phyloP scores from a whole-genome alignment of 108 stramenopile genomes.

The Skeletonema potamos region DNA sequence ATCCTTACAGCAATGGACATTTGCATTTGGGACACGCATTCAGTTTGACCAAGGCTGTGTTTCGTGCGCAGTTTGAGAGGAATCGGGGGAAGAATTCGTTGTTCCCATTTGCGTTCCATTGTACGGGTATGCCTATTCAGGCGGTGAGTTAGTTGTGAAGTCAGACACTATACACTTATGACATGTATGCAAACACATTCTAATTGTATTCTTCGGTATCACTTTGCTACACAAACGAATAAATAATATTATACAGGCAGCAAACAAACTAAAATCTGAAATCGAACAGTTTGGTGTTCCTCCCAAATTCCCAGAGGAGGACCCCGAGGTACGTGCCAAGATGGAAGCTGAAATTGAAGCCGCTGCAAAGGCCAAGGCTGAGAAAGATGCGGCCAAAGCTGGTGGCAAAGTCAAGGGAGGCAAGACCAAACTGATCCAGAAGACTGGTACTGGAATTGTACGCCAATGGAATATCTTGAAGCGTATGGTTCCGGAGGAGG shows the following conservation, averaged over 20 bases:
- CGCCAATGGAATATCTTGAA: constrained; percentile 94
- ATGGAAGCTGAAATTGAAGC: constrained; percentile 80
- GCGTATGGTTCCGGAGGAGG: constrained; percentile 80
- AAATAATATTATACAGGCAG: constrained; percentile 82
- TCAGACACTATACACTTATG: not conserved
- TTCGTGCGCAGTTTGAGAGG: constrained; percentile 91
- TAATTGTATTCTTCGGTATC: not conserved
- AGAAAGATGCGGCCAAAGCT: constrained; percentile 38
- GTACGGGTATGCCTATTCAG: constrained; percentile 99
- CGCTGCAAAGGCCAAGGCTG: constrained; percentile 61
- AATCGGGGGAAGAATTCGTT: constrained; percentile 93
- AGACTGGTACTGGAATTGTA: constrained; percentile 91
- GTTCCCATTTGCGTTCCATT: constrained; percentile 99
- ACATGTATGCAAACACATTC: not conserved
- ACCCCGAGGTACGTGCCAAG: constrained; percentile 80
- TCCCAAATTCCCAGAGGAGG: constrained; percentile 89
- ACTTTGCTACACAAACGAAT: not conserved
- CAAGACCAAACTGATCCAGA: constrained; percentile 88
- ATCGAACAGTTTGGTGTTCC: constrained; percentile 87
- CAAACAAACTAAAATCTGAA: constrained; percentile 96
- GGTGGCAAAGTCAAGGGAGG: constrained; percentile 88
- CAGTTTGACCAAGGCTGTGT: constrained; percentile 96
- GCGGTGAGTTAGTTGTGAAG: constrained; percentile 60
- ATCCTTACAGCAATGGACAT: constrained; percentile 98
- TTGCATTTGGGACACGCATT: constrained; percentile 99